Evolutionary conservation across 768 basidiomycete genomes (phyloP).

Genomic region (Phlebiopsis gigantea): DNA sequence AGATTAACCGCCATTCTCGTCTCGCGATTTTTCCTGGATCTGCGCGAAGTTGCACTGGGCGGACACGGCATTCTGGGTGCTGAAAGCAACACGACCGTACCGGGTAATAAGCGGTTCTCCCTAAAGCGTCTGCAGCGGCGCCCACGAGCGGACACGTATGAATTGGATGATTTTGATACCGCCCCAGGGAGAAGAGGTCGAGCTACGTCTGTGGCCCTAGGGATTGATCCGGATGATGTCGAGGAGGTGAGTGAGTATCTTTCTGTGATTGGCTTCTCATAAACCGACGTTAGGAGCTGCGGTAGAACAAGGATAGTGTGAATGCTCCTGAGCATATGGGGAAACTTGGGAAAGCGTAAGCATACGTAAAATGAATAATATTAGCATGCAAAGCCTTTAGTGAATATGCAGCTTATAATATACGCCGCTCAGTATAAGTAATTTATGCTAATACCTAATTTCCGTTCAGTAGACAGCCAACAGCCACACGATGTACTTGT

Average conservation of each 20-base stretch:
- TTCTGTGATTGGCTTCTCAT: neutral
- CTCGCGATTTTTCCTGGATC: neutral
- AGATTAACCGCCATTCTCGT: neutral
- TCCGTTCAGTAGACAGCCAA: too few relatives aligned
- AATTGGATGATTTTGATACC: neutral
- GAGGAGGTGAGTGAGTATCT: neutral
- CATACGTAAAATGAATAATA: too few relatives aligned
- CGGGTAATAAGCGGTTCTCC: neutral
- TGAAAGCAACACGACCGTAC: neutral
- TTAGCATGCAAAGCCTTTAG: too few relatives aligned
- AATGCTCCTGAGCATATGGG: too few relatives aligned
- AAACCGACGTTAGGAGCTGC: neutral
- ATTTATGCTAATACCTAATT: too few relatives aligned
- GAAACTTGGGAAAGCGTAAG: too few relatives aligned
- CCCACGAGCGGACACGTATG: neutral
- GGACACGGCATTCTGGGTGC: neutral
- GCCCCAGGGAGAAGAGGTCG: neutral
- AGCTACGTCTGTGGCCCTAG: neutral
- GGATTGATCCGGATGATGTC: neutral
- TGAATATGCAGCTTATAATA: too few relatives aligned
- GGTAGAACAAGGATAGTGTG: neutral
- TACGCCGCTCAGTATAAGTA: too few relatives aligned
- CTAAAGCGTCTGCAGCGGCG: neutral
- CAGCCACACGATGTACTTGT: too few relatives aligned
- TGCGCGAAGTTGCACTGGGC: neutral